phyloP scores from a whole-genome alignment of 106 monocot genomes.

The Dendrobium catenatum region DNA sequence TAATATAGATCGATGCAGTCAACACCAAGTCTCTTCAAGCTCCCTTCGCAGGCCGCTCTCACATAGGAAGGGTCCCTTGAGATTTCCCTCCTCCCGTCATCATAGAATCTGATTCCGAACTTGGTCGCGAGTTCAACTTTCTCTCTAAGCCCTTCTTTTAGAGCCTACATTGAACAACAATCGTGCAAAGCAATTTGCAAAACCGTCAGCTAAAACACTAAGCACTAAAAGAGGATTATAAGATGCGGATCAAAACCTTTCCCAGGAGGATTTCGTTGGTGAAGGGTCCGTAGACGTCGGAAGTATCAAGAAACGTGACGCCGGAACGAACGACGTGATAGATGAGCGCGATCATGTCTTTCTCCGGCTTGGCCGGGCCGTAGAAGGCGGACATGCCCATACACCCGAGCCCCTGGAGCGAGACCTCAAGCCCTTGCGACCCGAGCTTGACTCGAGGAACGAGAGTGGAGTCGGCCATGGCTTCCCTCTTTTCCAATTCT shows the following conservation, averaged over 20 bases:
- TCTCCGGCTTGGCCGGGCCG: constrained; percentile 41
- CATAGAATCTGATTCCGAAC: constrained; percentile 14
- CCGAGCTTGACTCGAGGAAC: constrained; percentile 46
- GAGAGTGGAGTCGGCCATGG: not conserved
- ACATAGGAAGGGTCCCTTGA: constrained; percentile 29
- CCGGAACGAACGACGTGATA: constrained; percentile 27
- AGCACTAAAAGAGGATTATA: too few relatives aligned
- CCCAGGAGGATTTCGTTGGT: constrained; percentile 49
- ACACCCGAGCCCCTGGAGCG: constrained; percentile 44
- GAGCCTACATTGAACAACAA: constrained; percentile 10
- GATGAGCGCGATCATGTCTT: constrained; percentile 41
- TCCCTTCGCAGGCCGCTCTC: constrained; percentile 21
- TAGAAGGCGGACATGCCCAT: constrained; percentile 64
- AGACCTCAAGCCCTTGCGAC: constrained; percentile 53
- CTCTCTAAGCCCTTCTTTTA: constrained; percentile 14
- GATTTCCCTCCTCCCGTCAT: constrained; percentile 1
- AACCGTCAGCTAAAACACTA: too few relatives aligned
- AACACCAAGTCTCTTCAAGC: constrained; percentile 30
- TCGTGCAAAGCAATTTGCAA: too few relatives aligned
- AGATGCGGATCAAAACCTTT: constrained; percentile 15
- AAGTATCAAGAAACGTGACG: constrained; percentile 38
- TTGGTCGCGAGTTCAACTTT: constrained; percentile 37
- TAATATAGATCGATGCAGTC: constrained; percentile 52
- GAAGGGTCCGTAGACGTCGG: constrained; percentile 41
- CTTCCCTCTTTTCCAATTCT: too few relatives aligned